Evolutionary conservation across 805 yeast species (phyloP).

Genomic region (Wickerhamiella bombiphila): DNA sequence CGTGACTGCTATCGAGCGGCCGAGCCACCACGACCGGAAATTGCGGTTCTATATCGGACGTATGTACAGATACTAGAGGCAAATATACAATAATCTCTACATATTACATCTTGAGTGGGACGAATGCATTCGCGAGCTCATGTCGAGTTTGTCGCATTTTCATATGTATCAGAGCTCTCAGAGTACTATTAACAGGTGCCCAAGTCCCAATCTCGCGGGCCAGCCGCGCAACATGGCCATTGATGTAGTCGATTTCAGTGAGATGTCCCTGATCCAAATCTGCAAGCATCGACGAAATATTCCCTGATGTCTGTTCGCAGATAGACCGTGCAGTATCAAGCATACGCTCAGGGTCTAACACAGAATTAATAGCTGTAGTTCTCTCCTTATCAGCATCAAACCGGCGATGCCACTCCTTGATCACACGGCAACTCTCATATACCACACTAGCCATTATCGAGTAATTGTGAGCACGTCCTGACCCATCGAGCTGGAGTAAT

Average conservation of each 20-base stretch:
- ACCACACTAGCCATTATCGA: constrained; percentile 28
- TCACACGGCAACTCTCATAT: constrained; percentile 31
- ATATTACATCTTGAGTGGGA: constrained; percentile 6
- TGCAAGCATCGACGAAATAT: constrained; percentile 56
- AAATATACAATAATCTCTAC: background rate
- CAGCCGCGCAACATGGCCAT: constrained; percentile 55
- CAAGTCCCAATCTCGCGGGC: constrained; percentile 33
- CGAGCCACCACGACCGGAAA: background rate
- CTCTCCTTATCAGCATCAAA: constrained; percentile 8
- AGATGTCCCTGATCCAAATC: constrained; percentile 41
- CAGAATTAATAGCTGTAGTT: constrained; percentile 1
- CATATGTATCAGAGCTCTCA: constrained; percentile 32
- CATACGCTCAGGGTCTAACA: constrained; percentile 22
- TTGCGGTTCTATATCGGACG: constrained; percentile 1
- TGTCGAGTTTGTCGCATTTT: constrained; percentile 8
- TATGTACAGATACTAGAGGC: constrained; percentile 2
- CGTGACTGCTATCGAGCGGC: background rate
- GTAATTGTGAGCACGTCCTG: constrained; percentile 20
- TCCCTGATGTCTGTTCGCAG: constrained; percentile 35
- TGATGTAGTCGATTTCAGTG: constrained; percentile 72
- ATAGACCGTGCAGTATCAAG: constrained; percentile 27
- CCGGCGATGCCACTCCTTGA: constrained; percentile 20
- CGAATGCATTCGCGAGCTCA: constrained; percentile 6
- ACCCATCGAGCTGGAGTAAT: constrained; percentile 32
- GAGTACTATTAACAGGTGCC: constrained; percentile 33